Evolutionary conservation across 164 flowering plant genomes (phyloP), one percentile per base, ranked within the genome.

Genomic region (Umbellularia californica): DNA sequence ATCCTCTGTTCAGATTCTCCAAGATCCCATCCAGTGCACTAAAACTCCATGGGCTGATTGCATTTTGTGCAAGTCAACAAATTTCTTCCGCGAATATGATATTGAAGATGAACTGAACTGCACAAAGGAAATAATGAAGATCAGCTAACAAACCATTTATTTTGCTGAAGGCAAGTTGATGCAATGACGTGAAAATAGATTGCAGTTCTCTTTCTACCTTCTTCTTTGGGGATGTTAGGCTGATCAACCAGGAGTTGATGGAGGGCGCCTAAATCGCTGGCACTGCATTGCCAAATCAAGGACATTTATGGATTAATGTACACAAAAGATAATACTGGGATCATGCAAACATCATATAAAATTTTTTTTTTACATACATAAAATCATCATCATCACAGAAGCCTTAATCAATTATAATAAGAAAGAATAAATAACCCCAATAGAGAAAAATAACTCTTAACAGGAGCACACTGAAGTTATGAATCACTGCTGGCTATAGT

Each of bases 191-290:
- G 52, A 47, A 3, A 22, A 69, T 41, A 13, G 15, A 15, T 33
- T 30, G 35, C 1, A 5, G 50, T 50, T 52, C 6, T 27, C 15
- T 66, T 28, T 9, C 24, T 82, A 91, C 98, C 97, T 88, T 93
- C 90, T 28, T 87, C 90, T 74, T 79, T 86, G 15, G 87, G 88
- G 55, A 94, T 91, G 79, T 94, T 92, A 70, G 98, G 97, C 83
- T 94, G 98, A 85, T 94, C 97, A 79, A 87, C 85, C 78, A 92
- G 79, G 28, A 92, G 85, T 71, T 87, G 91, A 72, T 85, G 84
- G 69, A 94, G 84, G 17, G 92, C 89, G 23, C 77, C 77, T 58
- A 91, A 71, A 84, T 92, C 97, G 75, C 78, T 69, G 6, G 85
- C 77, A 72, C 98, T 91, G 83, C 75, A 70, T 71, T 24, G 55